These are phyloP conservation scores for Ploettnerulaceae sp. DNA, from an alignment of 2,329 filamentous ascomycete species.

Conservation along the genomic window DNA sequence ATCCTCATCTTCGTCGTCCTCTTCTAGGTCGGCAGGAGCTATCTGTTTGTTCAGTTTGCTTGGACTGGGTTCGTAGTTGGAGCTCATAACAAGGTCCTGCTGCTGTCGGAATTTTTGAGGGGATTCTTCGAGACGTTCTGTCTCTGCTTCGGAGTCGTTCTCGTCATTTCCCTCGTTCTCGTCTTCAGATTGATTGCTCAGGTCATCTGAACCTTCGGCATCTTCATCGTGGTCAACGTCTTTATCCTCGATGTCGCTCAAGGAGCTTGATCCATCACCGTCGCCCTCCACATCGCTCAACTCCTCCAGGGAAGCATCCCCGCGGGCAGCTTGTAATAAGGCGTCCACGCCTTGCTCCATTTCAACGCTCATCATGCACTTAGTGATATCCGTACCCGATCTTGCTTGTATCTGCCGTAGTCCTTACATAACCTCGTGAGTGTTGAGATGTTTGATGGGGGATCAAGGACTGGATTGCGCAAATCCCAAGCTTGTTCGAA, in stretches of 20 bases:
- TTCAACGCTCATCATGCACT: conserved; percentile 29
- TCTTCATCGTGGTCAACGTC: conserved; percentile 60
- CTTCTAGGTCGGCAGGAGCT: conserved; percentile 40
- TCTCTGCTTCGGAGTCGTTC: conserved; percentile 82
- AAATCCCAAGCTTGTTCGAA: too few species aligned
- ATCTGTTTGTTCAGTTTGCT: conserved; percentile 68
- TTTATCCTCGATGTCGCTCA: conserved; percentile 86
- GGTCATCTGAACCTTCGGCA: conserved; percentile 37
- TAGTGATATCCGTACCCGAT: conserved; percentile 23
- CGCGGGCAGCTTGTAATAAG: conserved; percentile 28
- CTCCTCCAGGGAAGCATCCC: conserved; percentile 28
- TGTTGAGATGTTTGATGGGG: conserved; percentile 4
- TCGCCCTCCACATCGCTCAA: conserved; percentile 39
- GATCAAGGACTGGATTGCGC: too few species aligned
- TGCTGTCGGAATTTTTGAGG: conserved; percentile 60
- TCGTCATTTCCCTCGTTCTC: too few species aligned
- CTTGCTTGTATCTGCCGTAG: conserved; percentile 21
- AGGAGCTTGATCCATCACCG: conserved; percentile 78
- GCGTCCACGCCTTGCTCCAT: conserved; percentile 29
- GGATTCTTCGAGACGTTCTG: conserved; percentile 87
- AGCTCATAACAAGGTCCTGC: conserved; percentile 55
- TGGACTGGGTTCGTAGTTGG: conserved; percentile 61
- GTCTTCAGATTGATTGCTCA: conserved; percentile 43
- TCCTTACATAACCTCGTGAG: conserved; percentile 31
- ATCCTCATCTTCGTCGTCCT: conserved; percentile 36